These are phyloP conservation scores for Endocalyx cinctus DNA, from an alignment of 2,329 filamentous ascomycete genomes.

Conservation along the genomic window DNA sequence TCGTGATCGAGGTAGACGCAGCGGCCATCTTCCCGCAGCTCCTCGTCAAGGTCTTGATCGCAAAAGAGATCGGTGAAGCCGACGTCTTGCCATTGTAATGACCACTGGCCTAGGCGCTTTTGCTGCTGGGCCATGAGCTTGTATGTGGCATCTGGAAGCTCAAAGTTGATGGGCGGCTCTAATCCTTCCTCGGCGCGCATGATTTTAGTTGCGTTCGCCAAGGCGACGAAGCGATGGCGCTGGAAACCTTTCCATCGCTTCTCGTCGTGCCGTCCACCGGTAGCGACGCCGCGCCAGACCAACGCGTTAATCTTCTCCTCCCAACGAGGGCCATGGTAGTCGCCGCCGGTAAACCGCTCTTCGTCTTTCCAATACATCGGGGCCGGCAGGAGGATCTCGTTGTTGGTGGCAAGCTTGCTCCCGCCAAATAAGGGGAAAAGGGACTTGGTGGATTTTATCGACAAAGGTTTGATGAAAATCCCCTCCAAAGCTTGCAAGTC, in stretches of 20 bases:
- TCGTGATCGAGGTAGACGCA: slow-evolving; percentile 48
- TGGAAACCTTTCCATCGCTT: slow-evolving; percentile 70
- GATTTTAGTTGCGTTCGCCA: slow-evolving; percentile 64
- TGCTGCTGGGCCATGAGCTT: slow-evolving; percentile 40
- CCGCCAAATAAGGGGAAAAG: slow-evolving; percentile 64
- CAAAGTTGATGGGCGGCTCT: slow-evolving; percentile 47
- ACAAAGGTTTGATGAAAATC: slow-evolving; percentile 58
- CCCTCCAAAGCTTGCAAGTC: slow-evolving; percentile 60
- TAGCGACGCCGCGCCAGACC: slow-evolving; percentile 65
- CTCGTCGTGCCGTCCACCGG: slow-evolving; percentile 55
- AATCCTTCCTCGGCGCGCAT: slow-evolving; percentile 39
- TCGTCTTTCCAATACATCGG: slow-evolving; percentile 66
- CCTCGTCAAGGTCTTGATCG: slow-evolving; percentile 24
- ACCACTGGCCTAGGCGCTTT: slow-evolving; percentile 44
- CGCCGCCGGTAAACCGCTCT: slow-evolving; percentile 55
- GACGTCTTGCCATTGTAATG: slow-evolving; percentile 44
- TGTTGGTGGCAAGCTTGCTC: slow-evolving; percentile 65
- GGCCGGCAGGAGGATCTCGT: slow-evolving; percentile 64
- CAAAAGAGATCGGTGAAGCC: slow-evolving; percentile 54
- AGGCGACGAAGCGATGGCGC: slow-evolving; percentile 68
- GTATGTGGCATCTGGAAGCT: slow-evolving; percentile 44
- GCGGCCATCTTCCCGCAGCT: slow-evolving; percentile 27
- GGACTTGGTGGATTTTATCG: slow-evolving; percentile 50
- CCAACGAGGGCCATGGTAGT: slow-evolving; percentile 53
- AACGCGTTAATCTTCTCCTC: slow-evolving; percentile 47